Evolutionary conservation across 2,329 filamentous ascomycete species (phyloP).

Genomic region (Leptosphaerulina australis): DNA sequence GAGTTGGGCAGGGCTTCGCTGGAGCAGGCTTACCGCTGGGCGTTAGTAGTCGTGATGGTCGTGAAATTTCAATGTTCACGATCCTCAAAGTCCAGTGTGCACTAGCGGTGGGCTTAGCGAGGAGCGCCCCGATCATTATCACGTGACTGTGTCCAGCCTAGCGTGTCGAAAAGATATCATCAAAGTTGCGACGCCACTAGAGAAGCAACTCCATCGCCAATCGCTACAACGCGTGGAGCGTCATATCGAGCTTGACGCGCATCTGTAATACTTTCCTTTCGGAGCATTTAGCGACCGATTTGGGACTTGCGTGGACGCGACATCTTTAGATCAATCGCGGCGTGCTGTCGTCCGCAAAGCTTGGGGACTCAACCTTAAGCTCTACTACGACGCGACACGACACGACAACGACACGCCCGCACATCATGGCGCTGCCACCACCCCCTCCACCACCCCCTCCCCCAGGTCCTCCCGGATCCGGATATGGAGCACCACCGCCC

Average conservation of each 20-base stretch:
- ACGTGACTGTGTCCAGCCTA: slow-evolving; percentile 20
- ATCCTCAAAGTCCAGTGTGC: neutral
- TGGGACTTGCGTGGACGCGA: slow-evolving; percentile 31
- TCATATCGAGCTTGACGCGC: slow-evolving; percentile 30
- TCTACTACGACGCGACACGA: slow-evolving; percentile 24
- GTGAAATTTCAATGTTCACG: slow-evolving; percentile 6
- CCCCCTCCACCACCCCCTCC: slow-evolving; percentile 54
- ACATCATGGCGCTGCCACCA: slow-evolving; percentile 37
- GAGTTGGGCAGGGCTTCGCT: slow-evolving; percentile 23
- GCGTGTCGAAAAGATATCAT: slow-evolving; percentile 35
- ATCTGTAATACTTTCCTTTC: slow-evolving; percentile 20
- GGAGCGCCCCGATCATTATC: no score
- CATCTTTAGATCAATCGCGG: slow-evolving; percentile 26
- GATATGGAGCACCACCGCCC: slow-evolving; percentile 53
- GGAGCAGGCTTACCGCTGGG: slow-evolving; percentile 41
- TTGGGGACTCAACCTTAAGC: slow-evolving; percentile 30
- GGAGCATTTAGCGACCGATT: slow-evolving; percentile 17
- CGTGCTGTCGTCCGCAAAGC: slow-evolving; percentile 35
- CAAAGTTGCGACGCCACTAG: slow-evolving; percentile 31
- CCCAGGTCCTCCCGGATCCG: slow-evolving; percentile 34
- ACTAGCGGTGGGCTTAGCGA: slow-evolving; percentile 5
- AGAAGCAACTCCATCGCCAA: slow-evolving; percentile 32
- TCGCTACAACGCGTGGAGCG: slow-evolving; percentile 39
- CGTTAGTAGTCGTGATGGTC: slow-evolving; percentile 40
- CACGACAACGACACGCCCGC: slow-evolving; percentile 5